These are phyloP conservation scores for Coemansia sp. DNA, from an alignment of 192 early-diverging fungal genomes.

Conservation along the genomic window DNA sequence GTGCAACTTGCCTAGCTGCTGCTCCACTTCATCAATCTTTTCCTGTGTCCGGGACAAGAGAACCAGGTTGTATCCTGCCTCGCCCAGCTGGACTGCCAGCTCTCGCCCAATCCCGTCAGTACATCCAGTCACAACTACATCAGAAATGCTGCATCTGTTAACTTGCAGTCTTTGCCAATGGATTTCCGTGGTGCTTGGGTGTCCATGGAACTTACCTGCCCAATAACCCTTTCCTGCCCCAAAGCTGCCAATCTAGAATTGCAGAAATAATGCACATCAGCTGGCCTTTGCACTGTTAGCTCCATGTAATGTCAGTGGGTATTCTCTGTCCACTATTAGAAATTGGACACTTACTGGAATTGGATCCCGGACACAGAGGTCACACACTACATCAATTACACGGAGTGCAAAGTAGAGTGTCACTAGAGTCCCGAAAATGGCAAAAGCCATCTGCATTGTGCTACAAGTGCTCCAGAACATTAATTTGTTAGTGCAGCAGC, in stretches of 20 bases:
- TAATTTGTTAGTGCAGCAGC: background rate
- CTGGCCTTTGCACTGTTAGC: no score
- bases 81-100: slow-evolving; percentile 81
- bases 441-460: slow-evolving; percentile 38
- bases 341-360: slow-evolving; percentile 19
- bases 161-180: no score
- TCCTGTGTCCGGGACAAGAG: slow-evolving; percentile 73
- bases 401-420: slow-evolving; percentile 29
- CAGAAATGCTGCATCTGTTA: background rate
- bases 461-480: slow-evolving; percentile 7
- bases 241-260: slow-evolving; percentile 36
- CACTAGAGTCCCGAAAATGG: slow-evolving; percentile 14
- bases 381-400: slow-evolving; percentile 26
- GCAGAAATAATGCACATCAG: background rate
- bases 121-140: slow-evolving; percentile 84
- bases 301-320: background rate
- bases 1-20: slow-evolving; percentile 52
- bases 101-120: slow-evolving; percentile 96
- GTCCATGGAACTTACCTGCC: slow-evolving; percentile 37
- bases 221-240: slow-evolving; percentile 41
- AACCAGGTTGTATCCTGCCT: slow-evolving; percentile 74
- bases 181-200: no score
- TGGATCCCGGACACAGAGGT: slow-evolving; percentile 34
- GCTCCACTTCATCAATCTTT: slow-evolving; percentile 68
- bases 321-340: background rate